Evolutionary conservation across 495 filamentous ascomycete genomes (phyloP).

Genomic region (Neurospora sp.): DNA sequence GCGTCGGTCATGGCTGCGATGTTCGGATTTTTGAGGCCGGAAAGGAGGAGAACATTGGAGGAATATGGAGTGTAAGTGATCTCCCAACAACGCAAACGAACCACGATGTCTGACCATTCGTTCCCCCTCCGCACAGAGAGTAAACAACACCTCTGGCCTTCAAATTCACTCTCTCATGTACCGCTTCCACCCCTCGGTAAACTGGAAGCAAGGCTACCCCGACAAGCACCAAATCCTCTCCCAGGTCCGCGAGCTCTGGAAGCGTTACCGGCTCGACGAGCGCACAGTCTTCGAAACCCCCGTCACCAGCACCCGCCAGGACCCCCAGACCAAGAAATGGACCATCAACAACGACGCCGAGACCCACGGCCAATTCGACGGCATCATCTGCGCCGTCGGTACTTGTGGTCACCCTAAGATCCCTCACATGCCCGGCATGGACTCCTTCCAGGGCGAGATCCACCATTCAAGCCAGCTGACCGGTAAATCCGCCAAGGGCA

Average conservation of each 20-base stretch:
- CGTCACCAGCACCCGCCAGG: conserved; percentile 58
- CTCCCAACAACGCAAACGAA: not conserved
- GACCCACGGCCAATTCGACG: conserved; percentile 61
- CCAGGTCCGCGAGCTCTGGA: conserved; percentile 63
- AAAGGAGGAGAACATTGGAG: conserved; percentile 52
- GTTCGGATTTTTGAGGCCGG: conserved; percentile 69
- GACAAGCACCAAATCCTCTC: conserved; percentile 60
- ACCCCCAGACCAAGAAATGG: conserved; percentile 56
- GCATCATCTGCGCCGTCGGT: conserved; percentile 65
- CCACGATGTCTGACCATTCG: not conserved
- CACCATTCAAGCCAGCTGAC: conserved; percentile 67
- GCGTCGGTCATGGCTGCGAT: conserved; percentile 80
- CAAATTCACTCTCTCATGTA: conserved; percentile 86
- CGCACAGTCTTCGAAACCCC: conserved; percentile 62
- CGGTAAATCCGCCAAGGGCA: conserved; percentile 52
- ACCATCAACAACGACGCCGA: conserved; percentile 55
- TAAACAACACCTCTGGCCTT: conserved; percentile 72
- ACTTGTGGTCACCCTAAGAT: conserved; percentile 72
- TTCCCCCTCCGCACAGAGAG: conserved; percentile 37
- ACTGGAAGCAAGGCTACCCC: conserved; percentile 66
- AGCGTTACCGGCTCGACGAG: conserved; percentile 58
- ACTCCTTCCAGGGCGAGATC: conserved; percentile 56
- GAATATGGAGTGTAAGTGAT: conserved; percentile 69
- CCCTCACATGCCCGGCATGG: conserved; percentile 54
- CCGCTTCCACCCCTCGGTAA: conserved; percentile 72